These are phyloP conservation scores for Cryptococcus jaspeensis DNA, from an alignment of 1,284 basidiomycete genomes.

Conservation along the genomic window DNA sequence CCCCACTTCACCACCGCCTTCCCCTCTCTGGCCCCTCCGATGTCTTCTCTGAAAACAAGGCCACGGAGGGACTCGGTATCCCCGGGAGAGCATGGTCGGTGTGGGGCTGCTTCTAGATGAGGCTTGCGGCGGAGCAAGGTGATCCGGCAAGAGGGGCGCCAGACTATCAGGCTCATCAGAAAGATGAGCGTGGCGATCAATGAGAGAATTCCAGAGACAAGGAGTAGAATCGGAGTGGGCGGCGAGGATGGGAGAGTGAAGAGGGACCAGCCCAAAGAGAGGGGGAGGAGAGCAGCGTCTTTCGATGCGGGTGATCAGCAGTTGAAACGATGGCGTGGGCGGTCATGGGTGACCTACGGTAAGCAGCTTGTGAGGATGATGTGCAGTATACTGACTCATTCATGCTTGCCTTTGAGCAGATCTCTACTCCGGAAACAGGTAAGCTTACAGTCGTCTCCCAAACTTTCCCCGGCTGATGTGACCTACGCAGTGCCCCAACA, in stretches of 20 bases:
- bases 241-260: conserved; percentile 13
- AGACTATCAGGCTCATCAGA: conserved; percentile 1
- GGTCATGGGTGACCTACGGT: conserved; percentile 1
- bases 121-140: neutral
- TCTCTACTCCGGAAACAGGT: neutral
- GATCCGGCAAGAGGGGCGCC: neutral
- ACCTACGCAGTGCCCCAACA: conserved; percentile 12
- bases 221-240: conserved; percentile 12
- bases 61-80: neutral
- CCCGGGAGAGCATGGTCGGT: conserved; percentile 1
- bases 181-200: conserved; percentile 10
- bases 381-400: conserved; percentile 4
- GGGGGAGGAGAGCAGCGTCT: conserved; percentile 16
- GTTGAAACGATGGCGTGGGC: neutral
- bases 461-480: too few species aligned
- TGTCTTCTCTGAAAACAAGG: neutral
- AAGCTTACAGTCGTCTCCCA: too few species aligned
- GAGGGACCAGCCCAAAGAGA: conserved; percentile 3
- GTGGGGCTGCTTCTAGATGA: neutral
- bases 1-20: neutral
- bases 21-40: neutral
- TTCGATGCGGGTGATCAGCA: neutral
- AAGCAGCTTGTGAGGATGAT: conserved; percentile 8
- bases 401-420: conserved; percentile 2
- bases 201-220: conserved; percentile 12